A percentile compares a stretch with the other conserved stretches of the same genome.
Evolutionary conservation across 129 eudicot genomes (phyloP).

Genomic region (Apium graveolens): DNA sequence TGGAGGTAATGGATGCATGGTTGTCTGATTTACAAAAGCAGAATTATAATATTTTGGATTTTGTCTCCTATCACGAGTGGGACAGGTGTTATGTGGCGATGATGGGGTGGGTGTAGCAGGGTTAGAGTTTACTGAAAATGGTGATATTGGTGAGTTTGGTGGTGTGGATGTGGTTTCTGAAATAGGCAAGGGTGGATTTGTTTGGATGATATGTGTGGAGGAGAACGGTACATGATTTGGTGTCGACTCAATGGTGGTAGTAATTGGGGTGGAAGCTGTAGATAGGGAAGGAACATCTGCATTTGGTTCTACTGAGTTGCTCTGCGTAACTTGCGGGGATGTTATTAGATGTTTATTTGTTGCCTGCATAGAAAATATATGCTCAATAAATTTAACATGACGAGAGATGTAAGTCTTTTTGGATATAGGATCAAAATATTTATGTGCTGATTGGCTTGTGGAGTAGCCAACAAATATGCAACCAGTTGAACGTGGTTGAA

Average conservation of each 20-base stretch:
- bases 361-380: not conserved
- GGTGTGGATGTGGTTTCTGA: not conserved
- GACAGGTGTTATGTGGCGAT: not conserved
- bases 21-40: not conserved
- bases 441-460: too few species aligned
- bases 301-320: not conserved
- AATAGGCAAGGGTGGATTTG: not conserved
- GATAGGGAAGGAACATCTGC: not conserved
- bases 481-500: too few species aligned
- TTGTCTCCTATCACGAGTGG: not conserved
- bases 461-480: too few species aligned
- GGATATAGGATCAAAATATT: too few species aligned
- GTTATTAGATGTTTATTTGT: not conserved
- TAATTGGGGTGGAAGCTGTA: not conserved
- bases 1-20: not conserved
- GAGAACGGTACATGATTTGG: too few species aligned
- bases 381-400: not conserved
- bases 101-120: not conserved
- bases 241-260: not conserved
- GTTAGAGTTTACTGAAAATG: not conserved
- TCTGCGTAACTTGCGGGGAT: not conserved
- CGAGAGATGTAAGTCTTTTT: too few species aligned
- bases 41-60: not conserved
- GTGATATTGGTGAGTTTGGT: not conserved
- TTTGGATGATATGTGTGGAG: not conserved